Evolutionary conservation across 345 rosid species (phyloP).

Genomic region (Ceriops tagal): DNA sequence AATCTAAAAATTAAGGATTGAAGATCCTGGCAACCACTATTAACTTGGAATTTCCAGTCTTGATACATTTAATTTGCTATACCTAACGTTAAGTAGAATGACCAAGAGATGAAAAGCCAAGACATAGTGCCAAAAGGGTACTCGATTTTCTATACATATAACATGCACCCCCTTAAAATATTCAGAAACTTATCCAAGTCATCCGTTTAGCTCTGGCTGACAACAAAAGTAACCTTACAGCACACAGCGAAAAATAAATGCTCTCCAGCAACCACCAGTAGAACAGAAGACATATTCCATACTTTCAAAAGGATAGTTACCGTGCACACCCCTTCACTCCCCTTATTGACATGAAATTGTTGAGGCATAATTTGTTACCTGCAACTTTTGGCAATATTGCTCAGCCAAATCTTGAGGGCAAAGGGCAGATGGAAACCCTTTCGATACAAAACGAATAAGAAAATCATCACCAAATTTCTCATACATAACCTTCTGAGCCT

Average conservation of each 20-base stretch:
- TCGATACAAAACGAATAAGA: constrained; percentile 55
- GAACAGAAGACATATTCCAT: neutral
- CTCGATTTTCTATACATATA: no score
- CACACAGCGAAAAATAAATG: no score
- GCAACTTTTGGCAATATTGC: constrained; percentile 84
- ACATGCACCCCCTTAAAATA: no score
- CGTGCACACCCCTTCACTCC: neutral
- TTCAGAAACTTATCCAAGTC: no score
- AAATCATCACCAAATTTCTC: constrained; percentile 84
- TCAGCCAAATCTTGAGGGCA: constrained; percentile 70
- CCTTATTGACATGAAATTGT: neutral
- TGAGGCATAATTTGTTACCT: constrained; percentile 39
- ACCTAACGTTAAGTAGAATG: neutral
- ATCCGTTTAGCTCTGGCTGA: no score
- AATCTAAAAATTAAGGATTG: neutral
- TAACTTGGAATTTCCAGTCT: neutral
- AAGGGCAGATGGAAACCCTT: constrained; percentile 48
- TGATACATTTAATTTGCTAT: neutral
- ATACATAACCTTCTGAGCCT: constrained; percentile 89
- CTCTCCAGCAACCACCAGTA: neutral
- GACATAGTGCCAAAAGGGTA: neutral
- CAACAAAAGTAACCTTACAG: no score
- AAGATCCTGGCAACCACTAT: neutral
- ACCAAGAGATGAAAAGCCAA: neutral
- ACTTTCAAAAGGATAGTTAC: neutral